Evolutionary conservation across 208 protist species (phyloP).

Genomic region (Leishmania amazonensis): DNA sequence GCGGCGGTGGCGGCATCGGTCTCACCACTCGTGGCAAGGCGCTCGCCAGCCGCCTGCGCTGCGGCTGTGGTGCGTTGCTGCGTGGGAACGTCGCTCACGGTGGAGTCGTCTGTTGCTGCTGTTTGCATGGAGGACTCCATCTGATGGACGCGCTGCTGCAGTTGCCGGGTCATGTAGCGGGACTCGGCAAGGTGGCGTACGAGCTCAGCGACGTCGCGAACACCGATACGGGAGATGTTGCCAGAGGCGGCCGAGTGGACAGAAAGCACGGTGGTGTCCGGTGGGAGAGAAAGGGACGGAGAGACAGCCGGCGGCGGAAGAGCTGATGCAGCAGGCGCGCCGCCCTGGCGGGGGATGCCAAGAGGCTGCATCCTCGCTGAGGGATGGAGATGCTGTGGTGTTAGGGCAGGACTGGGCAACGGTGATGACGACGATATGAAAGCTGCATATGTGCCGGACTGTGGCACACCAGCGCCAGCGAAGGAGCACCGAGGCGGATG

Average conservation of each 20-base stretch:
- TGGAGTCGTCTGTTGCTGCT: not conserved
- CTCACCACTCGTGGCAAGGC: conserved; percentile 2
- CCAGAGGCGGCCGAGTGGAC: conserved; percentile 1
- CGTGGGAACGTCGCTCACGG: not conserved
- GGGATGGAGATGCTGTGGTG: not conserved
- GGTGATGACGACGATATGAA: not conserved
- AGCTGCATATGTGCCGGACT: not conserved
- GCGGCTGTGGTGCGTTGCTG: not conserved
- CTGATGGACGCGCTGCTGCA: conserved; percentile 37
- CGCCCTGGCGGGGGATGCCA: not conserved
- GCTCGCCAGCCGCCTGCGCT: not conserved
- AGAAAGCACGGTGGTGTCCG: not conserved
- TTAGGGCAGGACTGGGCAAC: not conserved
- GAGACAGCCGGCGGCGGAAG: not conserved
- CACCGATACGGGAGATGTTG: conserved; percentile 26
- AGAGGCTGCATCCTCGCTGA: not conserved
- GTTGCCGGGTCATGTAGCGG: conserved; percentile 41
- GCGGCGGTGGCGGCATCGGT: too few relatives aligned
- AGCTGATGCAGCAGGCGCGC: not conserved
- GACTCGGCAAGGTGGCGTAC: conserved; percentile 74
- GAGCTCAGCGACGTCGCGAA: conserved; percentile 62
- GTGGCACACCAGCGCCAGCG: not conserved
- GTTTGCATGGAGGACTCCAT: conserved; percentile 11
- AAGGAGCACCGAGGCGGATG: not conserved
- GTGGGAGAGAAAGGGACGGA: not conserved